Base-by-base conservation (phyloP, 805 yeast genomes). In the Teunomyces panamensis region DNA sequence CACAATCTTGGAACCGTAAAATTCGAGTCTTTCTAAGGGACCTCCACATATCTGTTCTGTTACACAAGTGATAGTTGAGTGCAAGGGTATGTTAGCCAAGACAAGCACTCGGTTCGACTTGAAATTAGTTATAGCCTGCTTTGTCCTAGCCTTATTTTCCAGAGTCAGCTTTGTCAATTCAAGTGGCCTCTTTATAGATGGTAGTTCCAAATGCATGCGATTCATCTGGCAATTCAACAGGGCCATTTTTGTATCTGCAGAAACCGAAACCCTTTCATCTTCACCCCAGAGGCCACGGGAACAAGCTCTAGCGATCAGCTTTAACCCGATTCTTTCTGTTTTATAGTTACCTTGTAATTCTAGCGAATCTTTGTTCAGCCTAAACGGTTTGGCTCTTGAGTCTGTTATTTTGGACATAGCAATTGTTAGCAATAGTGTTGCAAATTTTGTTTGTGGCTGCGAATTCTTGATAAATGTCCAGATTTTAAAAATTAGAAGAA, bases 21-120 rank as follows among this genome's bases (percentile, higher is more conserved):
- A 55, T 10, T 62, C 67, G 4, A 84, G 55, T 44, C 72, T 74
- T 51, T 84, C 88, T 43, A 87, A 63, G 0, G 89, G 87, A 0
- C 95, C 95, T 1, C 94, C 91, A 53, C 74, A 69, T 0, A 85
- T 67, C 45, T 80, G 85, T 0, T 80, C 58, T 14, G 87, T 53
- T 8, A 85, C 64, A 33, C 80, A 69, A 17, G 69, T 69, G 7
- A 82, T 52, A 7, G 85, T 81, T 7, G 79, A 71, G 27, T 60
- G 56, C 0, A 56, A 46, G 0, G 80, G 76, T 24, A 80, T 59
- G 14, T 71, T 67, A n/a, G 56, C 59, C 3, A 78, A 48, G 13
- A 68, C 59, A 10, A 80, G 49, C 2, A 69, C 62, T 49, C 75
- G 60, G 46, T 30, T 39, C 13, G 24, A 29, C 14, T 24, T 5